Evolutionary conservation across 192 early-diverging fungal genomes (phyloP).

Genomic region (Coemansia sp.): DNA sequence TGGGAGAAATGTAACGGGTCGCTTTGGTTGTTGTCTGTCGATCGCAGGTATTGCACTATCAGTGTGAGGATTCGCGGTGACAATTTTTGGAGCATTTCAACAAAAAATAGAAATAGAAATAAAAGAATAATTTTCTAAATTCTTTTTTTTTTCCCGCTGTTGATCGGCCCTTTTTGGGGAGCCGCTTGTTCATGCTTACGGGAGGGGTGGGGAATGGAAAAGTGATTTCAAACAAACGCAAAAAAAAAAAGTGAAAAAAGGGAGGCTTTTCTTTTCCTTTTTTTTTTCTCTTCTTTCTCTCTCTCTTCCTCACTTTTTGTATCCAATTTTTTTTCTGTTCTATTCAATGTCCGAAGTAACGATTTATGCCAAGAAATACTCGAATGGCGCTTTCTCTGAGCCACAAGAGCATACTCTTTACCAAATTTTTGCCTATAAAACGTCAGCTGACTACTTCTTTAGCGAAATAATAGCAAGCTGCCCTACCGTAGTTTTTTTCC

Average conservation of each 20-base stretch:
- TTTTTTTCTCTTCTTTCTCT: background rate
- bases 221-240: no score
- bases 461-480: no score
- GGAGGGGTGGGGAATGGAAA: background rate
- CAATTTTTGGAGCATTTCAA: conserved; percentile 24
- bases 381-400: no score
- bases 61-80: conserved; percentile 9
- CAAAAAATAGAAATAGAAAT: conserved; percentile 2
- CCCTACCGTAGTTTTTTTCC: no score
- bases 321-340: background rate
- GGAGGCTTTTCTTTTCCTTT: background rate
- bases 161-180: background rate
- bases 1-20: conserved; percentile 14
- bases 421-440: no score
- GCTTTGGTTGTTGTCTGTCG: conserved; percentile 24
- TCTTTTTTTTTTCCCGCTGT: background rate
- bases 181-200: background rate
- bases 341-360: no score
- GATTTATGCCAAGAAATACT: background rate
- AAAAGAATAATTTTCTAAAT: background rate
- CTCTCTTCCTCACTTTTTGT: background rate
- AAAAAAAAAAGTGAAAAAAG: background rate
- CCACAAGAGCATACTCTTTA: no score
- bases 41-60: conserved; percentile 32
- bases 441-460: no score